phyloP scores from a whole-genome alignment of 2,329 filamentous ascomycete species.

The Colletotrichum tamarilloi region DNA sequence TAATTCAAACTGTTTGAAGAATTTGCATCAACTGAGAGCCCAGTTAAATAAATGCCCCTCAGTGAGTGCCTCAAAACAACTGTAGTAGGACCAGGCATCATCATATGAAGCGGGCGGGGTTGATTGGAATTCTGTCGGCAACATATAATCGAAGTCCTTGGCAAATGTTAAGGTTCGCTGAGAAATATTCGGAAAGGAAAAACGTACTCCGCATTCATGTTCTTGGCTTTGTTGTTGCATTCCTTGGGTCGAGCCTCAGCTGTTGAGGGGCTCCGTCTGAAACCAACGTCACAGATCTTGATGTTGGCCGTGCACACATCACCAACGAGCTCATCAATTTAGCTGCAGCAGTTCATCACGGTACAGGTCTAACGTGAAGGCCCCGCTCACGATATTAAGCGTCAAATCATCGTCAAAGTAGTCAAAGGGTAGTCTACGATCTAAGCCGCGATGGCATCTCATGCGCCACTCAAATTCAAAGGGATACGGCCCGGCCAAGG shows the following conservation, averaged over 20 bases:
- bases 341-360: too few relatives aligned
- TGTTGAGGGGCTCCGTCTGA: not conserved
- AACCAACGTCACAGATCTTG: not conserved
- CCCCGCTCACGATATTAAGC: not conserved
- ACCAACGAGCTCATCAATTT: too few relatives aligned
- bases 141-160: too few relatives aligned
- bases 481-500: slow-evolving; percentile 10
- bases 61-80: too few relatives aligned
- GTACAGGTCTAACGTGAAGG: not conserved
- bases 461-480: slow-evolving; percentile 5
- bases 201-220: not conserved
- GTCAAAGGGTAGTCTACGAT: too few relatives aligned
- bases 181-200: not conserved
- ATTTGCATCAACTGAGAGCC: too few relatives aligned
- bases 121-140: too few relatives aligned
- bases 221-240: not conserved
- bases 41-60: too few relatives aligned
- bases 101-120: too few relatives aligned
- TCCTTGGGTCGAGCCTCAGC: not conserved
- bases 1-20: too few relatives aligned
- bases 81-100: too few relatives aligned
- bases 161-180: not conserved
- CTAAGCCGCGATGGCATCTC: not conserved
- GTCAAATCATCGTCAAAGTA: not conserved
- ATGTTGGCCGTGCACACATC: not conserved